A percentile compares a stretch with the other conserved stretches of the same genome.
Evolutionary conservation across 257 asterid species (phyloP).

Genomic region (Anisodus tanguticus): DNA sequence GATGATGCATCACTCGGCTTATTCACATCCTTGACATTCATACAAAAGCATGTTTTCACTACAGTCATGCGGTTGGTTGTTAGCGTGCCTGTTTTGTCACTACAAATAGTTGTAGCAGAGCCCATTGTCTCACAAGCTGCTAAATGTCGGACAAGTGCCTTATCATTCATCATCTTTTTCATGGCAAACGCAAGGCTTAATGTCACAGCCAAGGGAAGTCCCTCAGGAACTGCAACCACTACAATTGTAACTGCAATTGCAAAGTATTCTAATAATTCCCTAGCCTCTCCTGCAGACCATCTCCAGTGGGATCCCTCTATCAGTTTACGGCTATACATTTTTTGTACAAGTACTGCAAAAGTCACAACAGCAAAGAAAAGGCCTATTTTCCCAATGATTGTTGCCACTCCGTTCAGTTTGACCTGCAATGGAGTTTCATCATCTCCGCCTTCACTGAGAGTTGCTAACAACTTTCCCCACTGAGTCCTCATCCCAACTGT

Average conservation of each 20-base stretch:
- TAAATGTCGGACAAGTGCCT: slow-evolving; percentile 85
- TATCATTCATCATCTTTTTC: slow-evolving; percentile 97
- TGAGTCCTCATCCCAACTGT: slow-evolving; percentile 95
- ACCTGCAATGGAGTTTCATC: slow-evolving; percentile 92
- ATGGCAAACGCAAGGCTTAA: slow-evolving; percentile 90
- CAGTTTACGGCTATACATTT: slow-evolving; percentile 62
- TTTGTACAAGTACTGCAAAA: slow-evolving; percentile 76
- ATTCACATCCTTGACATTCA: slow-evolving; percentile 56
- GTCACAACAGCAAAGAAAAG: slow-evolving; percentile 79
- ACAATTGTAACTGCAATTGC: slow-evolving; percentile 91
- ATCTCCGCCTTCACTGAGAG: slow-evolving; percentile 88
- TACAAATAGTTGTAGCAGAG: slow-evolving; percentile 84
- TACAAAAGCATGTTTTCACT: slow-evolving; percentile 76
- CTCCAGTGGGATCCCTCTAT: slow-evolving; percentile 48
- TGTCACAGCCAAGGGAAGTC: slow-evolving; percentile 91
- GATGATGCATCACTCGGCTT: slow-evolving; percentile 40
- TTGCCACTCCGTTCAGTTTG: slow-evolving; percentile 86
- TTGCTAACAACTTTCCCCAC: slow-evolving; percentile 92
- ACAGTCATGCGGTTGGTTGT: slow-evolving; percentile 92
- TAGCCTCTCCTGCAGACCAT: slow-evolving; percentile 79
- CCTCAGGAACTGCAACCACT: slow-evolving; percentile 94
- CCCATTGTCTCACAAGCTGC: slow-evolving; percentile 99
- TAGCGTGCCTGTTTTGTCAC: slow-evolving; percentile 89
- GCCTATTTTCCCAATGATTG: slow-evolving; percentile 87
- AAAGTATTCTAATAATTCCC: slow-evolving; percentile 76